These are phyloP conservation scores for Fomitiporia mediterranea DNA, from an alignment of 1,284 basidiomycete species.

Conservation along the genomic window DNA sequence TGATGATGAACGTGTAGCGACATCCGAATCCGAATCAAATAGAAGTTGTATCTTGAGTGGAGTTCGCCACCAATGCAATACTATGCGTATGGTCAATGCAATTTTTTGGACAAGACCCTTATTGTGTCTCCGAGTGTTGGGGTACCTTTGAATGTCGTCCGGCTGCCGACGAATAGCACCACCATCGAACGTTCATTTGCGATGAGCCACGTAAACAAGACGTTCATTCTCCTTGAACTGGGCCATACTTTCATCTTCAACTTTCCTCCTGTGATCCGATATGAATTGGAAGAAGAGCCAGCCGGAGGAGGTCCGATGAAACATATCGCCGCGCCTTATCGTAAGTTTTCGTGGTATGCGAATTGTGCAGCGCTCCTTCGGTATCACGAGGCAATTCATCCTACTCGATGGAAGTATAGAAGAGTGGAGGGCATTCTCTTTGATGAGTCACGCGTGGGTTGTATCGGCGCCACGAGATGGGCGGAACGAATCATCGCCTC, in stretches of 20 bases:
- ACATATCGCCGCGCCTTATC: background rate
- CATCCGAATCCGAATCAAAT: too few species aligned
- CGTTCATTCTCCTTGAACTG: background rate
- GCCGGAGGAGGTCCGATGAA: background rate
- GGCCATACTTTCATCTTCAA: background rate
- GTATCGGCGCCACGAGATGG: background rate
- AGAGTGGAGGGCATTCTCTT: background rate
- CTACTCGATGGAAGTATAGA: background rate
- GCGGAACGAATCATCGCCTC: background rate
- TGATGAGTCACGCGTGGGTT: constrained; percentile 2
- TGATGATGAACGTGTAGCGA: background rate
- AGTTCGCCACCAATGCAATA: too few species aligned
- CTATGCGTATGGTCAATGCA: background rate
- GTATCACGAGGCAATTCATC: constrained; percentile 1
- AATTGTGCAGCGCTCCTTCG: too few species aligned
- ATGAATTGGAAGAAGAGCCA: background rate
- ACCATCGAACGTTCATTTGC: background rate
- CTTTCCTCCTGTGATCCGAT: background rate
- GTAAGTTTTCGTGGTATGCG: background rate
- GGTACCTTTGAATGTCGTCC: background rate
- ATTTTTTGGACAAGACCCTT: background rate
- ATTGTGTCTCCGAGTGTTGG: background rate
- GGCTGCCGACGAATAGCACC: background rate
- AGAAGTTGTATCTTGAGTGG: too few species aligned
- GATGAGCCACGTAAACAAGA: background rate